Evolutionary conservation across 768 basidiomycete genomes (phyloP).

Genomic region (Boletus edulis): DNA sequence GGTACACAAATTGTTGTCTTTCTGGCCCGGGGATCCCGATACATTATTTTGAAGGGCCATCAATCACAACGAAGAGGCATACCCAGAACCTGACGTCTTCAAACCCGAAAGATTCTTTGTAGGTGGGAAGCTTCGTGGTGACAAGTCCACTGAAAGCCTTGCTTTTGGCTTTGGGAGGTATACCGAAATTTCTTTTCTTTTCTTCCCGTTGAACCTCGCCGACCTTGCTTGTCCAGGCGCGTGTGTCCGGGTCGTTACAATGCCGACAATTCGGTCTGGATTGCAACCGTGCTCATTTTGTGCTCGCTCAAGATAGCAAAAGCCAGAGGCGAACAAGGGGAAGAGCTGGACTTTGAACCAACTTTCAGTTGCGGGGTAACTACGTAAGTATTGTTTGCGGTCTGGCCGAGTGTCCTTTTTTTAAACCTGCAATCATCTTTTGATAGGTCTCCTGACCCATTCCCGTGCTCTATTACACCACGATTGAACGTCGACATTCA

Average conservation of each 20-base stretch:
- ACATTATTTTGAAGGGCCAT: constrained; percentile 13
- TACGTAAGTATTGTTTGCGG: constrained; percentile 1
- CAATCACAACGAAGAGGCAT: constrained; percentile 4
- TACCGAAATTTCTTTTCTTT: neutral
- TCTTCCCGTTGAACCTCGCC: neutral
- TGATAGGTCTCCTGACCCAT: constrained; percentile 9
- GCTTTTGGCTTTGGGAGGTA: constrained; percentile 27
- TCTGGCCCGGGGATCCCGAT: neutral
- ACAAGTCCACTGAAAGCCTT: neutral
- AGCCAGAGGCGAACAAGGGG: constrained; percentile 23
- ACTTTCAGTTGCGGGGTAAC: constrained; percentile 14
- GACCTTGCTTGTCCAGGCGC: constrained; percentile 12
- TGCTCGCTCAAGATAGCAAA: constrained; percentile 25
- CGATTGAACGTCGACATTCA: constrained; percentile 1
- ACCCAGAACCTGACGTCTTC: constrained; percentile 25
- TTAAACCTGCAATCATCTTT: neutral
- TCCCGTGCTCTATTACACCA: constrained; percentile 13
- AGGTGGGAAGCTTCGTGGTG: constrained; percentile 6
- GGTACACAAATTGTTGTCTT: neutral
- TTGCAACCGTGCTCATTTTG: constrained; percentile 26
- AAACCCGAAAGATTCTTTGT: constrained; percentile 32
- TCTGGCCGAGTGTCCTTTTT: neutral
- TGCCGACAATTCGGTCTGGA: constrained; percentile 34
- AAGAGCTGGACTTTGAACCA: constrained; percentile 19
- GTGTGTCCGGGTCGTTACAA: constrained; percentile 32